Conservation (phyloP, 768 basidiomycete species). For the Paxillus rubicundulus region DNA sequence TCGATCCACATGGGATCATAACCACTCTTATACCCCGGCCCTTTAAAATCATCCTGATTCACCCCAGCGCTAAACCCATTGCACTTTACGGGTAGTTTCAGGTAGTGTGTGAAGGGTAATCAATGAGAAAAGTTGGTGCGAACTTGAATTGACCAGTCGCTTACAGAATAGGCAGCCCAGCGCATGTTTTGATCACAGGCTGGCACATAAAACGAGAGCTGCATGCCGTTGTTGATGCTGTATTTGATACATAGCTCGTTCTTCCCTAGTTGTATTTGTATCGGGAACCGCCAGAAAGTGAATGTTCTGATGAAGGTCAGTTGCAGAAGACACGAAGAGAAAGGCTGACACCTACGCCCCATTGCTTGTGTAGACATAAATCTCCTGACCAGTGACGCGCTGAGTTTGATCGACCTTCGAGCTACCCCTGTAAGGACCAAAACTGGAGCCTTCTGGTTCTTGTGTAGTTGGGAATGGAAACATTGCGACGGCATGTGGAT, state of each 20-base stretch:
- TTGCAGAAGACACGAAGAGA: neutral
- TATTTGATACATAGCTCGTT: slow-evolving; percentile 79
- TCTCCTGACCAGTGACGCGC: slow-evolving; percentile 58
- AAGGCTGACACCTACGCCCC: slow-evolving; percentile 43
- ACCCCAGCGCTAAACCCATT: slow-evolving; percentile 90
- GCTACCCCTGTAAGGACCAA: slow-evolving; percentile 17
- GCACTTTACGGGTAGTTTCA: slow-evolving; percentile 45
- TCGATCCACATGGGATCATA: slow-evolving; percentile 95
- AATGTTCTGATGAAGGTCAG: slow-evolving; percentile 53
- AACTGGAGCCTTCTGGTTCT: slow-evolving; percentile 2
- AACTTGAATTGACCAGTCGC: slow-evolving; percentile 20
- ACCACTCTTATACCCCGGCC: slow-evolving; percentile 75
- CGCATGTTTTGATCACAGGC: slow-evolving; percentile 80
- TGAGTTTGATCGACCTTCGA: slow-evolving; percentile 35
- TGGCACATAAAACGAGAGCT: slow-evolving; percentile 81
- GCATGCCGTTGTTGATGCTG: slow-evolving; percentile 75
- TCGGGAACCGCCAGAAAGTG: slow-evolving; percentile 93
- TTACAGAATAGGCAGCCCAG: slow-evolving; percentile 84
- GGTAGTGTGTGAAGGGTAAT: neutral
- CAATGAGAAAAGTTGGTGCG: neutral
- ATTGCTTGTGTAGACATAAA: slow-evolving; percentile 63
- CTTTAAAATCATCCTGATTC: slow-evolving; percentile 82
- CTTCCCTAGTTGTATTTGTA: slow-evolving; percentile 71
- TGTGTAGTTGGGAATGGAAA: slow-evolving; percentile 5
- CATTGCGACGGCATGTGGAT: slow-evolving; percentile 54